Evolutionary conservation across 2,329 filamentous ascomycete genomes (phyloP).

Genomic region (Whalleya microplaca): DNA sequence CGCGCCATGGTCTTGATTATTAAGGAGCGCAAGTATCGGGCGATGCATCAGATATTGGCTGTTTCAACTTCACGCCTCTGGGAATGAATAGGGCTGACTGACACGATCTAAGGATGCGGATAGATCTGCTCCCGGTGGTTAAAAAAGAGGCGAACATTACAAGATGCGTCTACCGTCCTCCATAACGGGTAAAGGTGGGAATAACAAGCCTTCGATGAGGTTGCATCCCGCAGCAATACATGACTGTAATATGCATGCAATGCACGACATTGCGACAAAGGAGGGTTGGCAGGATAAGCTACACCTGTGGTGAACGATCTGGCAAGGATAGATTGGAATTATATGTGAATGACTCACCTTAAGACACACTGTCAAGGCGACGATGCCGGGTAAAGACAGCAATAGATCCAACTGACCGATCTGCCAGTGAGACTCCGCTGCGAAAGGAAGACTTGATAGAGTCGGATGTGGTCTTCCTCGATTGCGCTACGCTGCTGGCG

Average conservation of each 20-base stretch:
- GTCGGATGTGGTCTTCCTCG: conserved; percentile 21
- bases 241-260: conserved; percentile 25
- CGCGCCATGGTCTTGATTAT: conserved; percentile 16
- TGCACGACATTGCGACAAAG: conserved; percentile 33
- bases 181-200: conserved; percentile 26
- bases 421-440: conserved; percentile 10
- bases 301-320: conserved; percentile 28
- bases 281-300: conserved; percentile 31
- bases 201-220: conserved; percentile 28
- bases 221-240: conserved; percentile 26
- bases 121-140: conserved; percentile 17
- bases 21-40: not conserved
- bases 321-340: conserved; percentile 26
- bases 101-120: conserved; percentile 19
- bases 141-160: conserved; percentile 23
- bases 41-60: conserved; percentile 11
- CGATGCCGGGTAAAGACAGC: conserved; percentile 17
- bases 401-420: conserved; percentile 18
- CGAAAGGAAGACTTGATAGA: conserved; percentile 1
- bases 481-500: conserved; percentile 13
- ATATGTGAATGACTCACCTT: conserved; percentile 16
- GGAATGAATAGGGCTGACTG: conserved; percentile 24
- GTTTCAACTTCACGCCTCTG: conserved; percentile 14
- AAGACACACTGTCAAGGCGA: conserved; percentile 12
- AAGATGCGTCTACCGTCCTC: conserved; percentile 20